Conservation (phyloP, 2,329 filamentous ascomycete species). For the Pseudomassariella vexata region DNA sequence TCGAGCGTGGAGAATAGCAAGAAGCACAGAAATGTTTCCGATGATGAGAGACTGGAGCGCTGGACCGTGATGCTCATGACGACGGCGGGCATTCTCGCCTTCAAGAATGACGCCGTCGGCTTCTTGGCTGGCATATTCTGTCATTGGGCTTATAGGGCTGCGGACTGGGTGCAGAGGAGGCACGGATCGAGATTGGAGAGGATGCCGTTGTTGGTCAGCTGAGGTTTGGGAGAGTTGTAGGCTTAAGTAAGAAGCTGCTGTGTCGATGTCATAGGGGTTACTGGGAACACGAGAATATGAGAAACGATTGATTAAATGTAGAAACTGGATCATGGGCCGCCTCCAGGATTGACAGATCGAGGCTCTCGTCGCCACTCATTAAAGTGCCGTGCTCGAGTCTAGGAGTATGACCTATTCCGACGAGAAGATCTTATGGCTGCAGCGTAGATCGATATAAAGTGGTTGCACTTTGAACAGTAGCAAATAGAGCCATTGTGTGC, state of each 20-base stretch:
- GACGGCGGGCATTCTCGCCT: slow-evolving; percentile 73
- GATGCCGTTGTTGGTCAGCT: slow-evolving; percentile 20
- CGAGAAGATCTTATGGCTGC: no score
- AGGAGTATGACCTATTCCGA: no score
- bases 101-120: slow-evolving; percentile 84
- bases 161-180: slow-evolving; percentile 29
- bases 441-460: no score
- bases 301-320: no score
- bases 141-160: slow-evolving; percentile 58
- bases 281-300: no score
- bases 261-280: not conserved
- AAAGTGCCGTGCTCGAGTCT: no score
- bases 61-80: slow-evolving; percentile 92
- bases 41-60: slow-evolving; percentile 65
- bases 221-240: not conserved
- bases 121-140: slow-evolving; percentile 79
- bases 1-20: slow-evolving; percentile 38
- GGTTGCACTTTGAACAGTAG: no score
- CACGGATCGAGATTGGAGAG: slow-evolving; percentile 20
- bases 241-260: not conserved
- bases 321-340: no score
- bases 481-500: no score
- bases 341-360: no score
- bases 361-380: no score
- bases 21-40: slow-evolving; percentile 47